Conservation (phyloP, 1,284 basidiomycete genomes). For the Tilletia caries region DNA sequence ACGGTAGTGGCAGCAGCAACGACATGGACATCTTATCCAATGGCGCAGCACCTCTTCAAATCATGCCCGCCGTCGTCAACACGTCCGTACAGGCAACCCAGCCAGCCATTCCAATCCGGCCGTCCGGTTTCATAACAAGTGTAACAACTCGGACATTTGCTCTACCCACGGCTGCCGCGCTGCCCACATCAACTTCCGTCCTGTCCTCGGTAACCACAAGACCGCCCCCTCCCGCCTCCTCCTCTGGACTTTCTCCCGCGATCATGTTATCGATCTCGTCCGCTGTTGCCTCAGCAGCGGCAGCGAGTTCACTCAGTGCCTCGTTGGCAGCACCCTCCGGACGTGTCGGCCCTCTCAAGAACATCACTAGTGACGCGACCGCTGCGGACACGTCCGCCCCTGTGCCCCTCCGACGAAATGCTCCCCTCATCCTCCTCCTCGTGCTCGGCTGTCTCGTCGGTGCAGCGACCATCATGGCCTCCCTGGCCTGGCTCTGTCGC, state of each 20-base stretch:
- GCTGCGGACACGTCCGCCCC: not conserved
- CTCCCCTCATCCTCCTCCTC: not conserved
- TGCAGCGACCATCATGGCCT: constrained; percentile 9
- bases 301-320: not conserved
- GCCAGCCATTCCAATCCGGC: not conserved
- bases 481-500: constrained; percentile 6
- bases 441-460: constrained; percentile 8
- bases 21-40: not conserved
- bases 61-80: not conserved
- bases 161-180: not conserved
- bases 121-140: not conserved
- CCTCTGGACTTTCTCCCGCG: not conserved
- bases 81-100: not conserved
- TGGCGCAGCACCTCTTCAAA: constrained; percentile 4
- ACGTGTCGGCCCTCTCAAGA: not conserved
- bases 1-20: not conserved
- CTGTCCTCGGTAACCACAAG: not conserved
- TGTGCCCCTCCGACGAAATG: not conserved
- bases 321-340: not conserved
- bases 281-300: not conserved
- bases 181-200: not conserved
- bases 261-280: not conserved
- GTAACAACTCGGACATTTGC: not conserved
- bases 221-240: not conserved
- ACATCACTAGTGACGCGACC: not conserved